Conservation (phyloP, 257 asterid species). For the Primulina tabacum region DNA sequence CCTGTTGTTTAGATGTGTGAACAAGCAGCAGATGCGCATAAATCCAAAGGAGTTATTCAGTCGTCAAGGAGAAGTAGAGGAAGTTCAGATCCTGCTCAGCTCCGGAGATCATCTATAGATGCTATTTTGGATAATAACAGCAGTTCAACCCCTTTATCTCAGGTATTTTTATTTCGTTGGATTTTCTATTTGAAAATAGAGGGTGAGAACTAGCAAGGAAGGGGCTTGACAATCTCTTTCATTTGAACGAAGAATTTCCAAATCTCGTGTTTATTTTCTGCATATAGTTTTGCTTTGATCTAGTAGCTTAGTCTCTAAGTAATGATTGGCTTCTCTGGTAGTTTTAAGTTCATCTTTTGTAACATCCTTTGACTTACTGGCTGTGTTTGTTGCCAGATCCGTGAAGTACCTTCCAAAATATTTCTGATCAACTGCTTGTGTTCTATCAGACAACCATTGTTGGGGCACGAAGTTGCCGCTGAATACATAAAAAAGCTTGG, state of each 20-base stretch:
- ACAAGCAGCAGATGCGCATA: slow-evolving; percentile 98
- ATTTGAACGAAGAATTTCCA: background rate
- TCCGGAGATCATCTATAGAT: slow-evolving; percentile 80
- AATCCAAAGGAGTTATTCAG: slow-evolving; percentile 79
- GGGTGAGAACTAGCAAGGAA: background rate
- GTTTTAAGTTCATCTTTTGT: background rate
- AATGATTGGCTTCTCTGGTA: background rate
- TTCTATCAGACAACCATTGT: slow-evolving; percentile 81
- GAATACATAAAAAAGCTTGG: slow-evolving; percentile 75
- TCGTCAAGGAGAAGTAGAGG: slow-evolving; percentile 70
- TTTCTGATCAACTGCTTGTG: slow-evolving; percentile 89
- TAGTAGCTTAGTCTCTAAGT: background rate
- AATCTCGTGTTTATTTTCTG: too few species aligned
- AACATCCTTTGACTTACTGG: slow-evolving; percentile 15
- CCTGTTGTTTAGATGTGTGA: slow-evolving; percentile 75
- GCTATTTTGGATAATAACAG: slow-evolving; percentile 64
- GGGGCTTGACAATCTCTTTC: background rate
- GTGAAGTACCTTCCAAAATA: slow-evolving; percentile 85
- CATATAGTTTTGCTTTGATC: background rate
- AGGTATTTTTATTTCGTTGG: slow-evolving; percentile 42
- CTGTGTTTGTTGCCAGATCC: slow-evolving; percentile 47
- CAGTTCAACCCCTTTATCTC: slow-evolving; percentile 49
- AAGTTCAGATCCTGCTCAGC: slow-evolving; percentile 62
- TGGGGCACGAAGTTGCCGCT: slow-evolving; percentile 71
- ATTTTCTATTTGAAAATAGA: background rate